Conservation (phyloP, 495 filamentous ascomycete species). For the Annulohypoxylon maeteangense region DNA sequence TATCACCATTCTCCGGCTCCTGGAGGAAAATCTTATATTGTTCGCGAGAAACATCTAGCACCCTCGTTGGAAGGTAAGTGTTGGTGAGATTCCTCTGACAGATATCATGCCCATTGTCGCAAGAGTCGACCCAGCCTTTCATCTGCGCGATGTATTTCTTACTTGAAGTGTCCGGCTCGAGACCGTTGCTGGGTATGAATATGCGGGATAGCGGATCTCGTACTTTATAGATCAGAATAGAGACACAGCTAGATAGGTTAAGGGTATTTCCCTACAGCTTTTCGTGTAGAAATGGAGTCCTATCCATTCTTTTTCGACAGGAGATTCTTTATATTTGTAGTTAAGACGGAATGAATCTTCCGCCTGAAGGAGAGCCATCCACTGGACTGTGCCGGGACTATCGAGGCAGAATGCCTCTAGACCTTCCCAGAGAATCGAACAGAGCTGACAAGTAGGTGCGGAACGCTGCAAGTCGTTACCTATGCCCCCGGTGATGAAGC, state of each 20-base stretch:
- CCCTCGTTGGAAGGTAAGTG: conserved; percentile 22
- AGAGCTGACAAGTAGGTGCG: conserved; percentile 18
- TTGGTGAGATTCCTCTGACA: conserved; percentile 12
- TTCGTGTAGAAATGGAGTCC: conserved; percentile 35
- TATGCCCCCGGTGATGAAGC: conserved; percentile 18
- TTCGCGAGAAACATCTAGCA: conserved; percentile 28
- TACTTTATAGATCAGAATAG: no score
- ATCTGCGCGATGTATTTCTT: conserved; percentile 25
- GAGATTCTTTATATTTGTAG: conserved; percentile 21
- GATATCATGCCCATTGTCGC: conserved; percentile 13
- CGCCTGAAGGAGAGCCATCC: conserved; percentile 22
- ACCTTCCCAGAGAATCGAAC: conserved; percentile 33
- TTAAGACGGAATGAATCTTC: conserved; percentile 19
- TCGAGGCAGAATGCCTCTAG: conserved; percentile 16
- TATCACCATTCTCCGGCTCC: conserved; percentile 4
- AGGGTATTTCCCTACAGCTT: background rate
- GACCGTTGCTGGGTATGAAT: conserved; percentile 11
- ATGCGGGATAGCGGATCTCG: conserved; percentile 10
- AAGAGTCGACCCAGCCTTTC: conserved; percentile 26
- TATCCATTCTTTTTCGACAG: conserved; percentile 3
- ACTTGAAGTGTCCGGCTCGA: conserved; percentile 11
- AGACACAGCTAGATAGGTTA: no score
- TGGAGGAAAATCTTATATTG: conserved; percentile 10
- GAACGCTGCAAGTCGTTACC: conserved; percentile 19
- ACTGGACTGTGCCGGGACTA: conserved; percentile 1